These are phyloP conservation scores for Catharanthus roseus DNA, from an alignment of 257 asterid species.

Conservation along the genomic window DNA sequence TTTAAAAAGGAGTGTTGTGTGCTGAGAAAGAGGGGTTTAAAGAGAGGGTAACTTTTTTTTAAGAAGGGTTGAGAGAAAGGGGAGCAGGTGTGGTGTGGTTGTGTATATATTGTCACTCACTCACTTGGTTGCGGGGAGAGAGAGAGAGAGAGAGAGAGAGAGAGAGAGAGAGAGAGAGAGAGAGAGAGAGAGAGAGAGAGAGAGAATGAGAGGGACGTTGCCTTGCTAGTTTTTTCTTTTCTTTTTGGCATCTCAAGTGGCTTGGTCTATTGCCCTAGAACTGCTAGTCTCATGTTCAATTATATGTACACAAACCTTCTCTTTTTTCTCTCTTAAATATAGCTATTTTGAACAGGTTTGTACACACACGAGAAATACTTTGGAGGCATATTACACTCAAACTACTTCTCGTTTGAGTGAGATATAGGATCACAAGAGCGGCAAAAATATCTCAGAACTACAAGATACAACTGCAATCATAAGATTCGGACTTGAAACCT, in stretches of 20 bases:
- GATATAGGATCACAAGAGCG: too few relatives aligned
- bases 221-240: slow-evolving; percentile 18
- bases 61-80: slow-evolving; percentile 13
- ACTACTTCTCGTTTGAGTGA: too few relatives aligned
- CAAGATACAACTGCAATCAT: too few relatives aligned
- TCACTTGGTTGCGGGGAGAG: slow-evolving; percentile 37
- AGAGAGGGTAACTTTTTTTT: too few relatives aligned
- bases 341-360: too few relatives aligned
- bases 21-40: neutral
- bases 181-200: slow-evolving; percentile 24
- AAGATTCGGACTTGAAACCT: too few relatives aligned
- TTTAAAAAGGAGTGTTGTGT: slow-evolving; percentile 22
- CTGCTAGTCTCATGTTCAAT: slow-evolving; percentile 23
- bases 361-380: too few relatives aligned
- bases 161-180: slow-evolving; percentile 33
- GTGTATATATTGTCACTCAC: slow-evolving; percentile 17
- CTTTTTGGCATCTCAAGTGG: slow-evolving; percentile 12
- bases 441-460: too few relatives aligned
- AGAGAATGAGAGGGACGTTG: slow-evolving; percentile 46
- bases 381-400: too few relatives aligned
- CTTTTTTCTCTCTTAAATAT: too few relatives aligned
- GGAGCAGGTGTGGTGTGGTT: neutral
- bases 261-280: slow-evolving; percentile 47
- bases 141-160: slow-evolving; percentile 24
- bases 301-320: too few relatives aligned